Percentiles rank a stretch among this genome's conserved stretches.
Conservation (phyloP, 257 asterid genomes). For the Fraxinus quadrangulata region DNA sequence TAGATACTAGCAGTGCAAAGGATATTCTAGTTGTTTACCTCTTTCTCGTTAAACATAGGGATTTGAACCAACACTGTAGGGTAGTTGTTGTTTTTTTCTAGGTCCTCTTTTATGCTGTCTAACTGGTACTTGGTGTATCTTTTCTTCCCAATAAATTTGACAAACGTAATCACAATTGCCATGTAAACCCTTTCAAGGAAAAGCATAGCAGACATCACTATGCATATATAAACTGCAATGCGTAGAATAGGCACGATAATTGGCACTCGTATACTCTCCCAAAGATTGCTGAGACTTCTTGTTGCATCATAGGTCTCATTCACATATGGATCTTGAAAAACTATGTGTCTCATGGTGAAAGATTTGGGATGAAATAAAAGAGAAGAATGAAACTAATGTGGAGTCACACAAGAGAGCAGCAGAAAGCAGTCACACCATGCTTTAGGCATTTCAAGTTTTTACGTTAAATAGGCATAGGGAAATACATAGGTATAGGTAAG, state of each 20-base stretch:
- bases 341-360: conserved; percentile 61
- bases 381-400: conserved; percentile 22
- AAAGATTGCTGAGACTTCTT: conserved; percentile 43
- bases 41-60: conserved; percentile 87
- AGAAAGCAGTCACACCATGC: conserved; percentile 28
- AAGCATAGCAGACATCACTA: conserved; percentile 81
- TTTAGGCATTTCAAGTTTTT: conserved; percentile 26
- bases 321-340: conserved; percentile 33
- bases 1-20: background rate
- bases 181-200: conserved; percentile 78
- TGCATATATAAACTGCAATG: conserved; percentile 60
- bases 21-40: conserved; percentile 46
- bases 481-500: conserved; percentile 29
- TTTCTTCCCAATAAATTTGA: conserved; percentile 67
- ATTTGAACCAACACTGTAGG: conserved; percentile 79
- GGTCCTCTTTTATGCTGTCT: conserved; percentile 64
- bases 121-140: conserved; percentile 78
- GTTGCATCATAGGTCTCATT: conserved; percentile 53
- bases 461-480: conserved; percentile 47
- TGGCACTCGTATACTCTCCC: conserved; percentile 72
- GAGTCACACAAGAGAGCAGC: conserved; percentile 26
- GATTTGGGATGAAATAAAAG: conserved; percentile 16
- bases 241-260: conserved; percentile 61
- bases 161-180: conserved; percentile 72
- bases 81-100: conserved; percentile 51